Conservation (phyloP, 2,329 filamentous ascomycete species). For the Nannizziopsis barbatae region DNA sequence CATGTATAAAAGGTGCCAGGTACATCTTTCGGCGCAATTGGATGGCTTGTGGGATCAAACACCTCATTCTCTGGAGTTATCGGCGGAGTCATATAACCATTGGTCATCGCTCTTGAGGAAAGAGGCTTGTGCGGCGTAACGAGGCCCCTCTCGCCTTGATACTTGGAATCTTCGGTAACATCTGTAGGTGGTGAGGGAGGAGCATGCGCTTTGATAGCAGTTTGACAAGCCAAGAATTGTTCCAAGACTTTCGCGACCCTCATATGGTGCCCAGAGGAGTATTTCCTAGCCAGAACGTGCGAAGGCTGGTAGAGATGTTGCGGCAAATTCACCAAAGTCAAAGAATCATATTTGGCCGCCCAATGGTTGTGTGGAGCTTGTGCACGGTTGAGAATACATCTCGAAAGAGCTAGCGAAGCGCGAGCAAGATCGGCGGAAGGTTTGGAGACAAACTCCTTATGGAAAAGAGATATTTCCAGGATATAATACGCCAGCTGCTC, state of each 20-base stretch:
- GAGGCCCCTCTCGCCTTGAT: slow-evolving; percentile 33
- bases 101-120: slow-evolving; percentile 25
- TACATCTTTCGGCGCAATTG: slow-evolving; percentile 24
- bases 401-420: slow-evolving; percentile 71
- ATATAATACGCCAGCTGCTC: slow-evolving; percentile 94
- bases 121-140: slow-evolving; percentile 34
- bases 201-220: slow-evolving; percentile 40
- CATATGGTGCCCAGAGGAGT: slow-evolving; percentile 54
- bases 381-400: slow-evolving; percentile 71
- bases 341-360: slow-evolving; percentile 46
- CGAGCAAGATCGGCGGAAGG: slow-evolving; percentile 84
- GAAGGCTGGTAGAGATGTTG: slow-evolving; percentile 58
- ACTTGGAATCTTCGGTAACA: slow-evolving; percentile 29
- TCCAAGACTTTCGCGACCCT: slow-evolving; percentile 54
- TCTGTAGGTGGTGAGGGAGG: slow-evolving; percentile 34
- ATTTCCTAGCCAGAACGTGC: slow-evolving; percentile 56
- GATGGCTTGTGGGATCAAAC: slow-evolving; percentile 28
- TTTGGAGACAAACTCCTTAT: slow-evolving; percentile 91
- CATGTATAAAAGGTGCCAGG: slow-evolving; percentile 21
- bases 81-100: slow-evolving; percentile 39
- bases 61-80: slow-evolving; percentile 38
- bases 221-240: slow-evolving; percentile 54
- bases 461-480: slow-evolving; percentile 87
- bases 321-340: slow-evolving; percentile 48
- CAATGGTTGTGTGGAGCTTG: slow-evolving; percentile 67